Conservation (phyloP, 345 rosid genomes). For the Aquilaria yunnanensis region DNA sequence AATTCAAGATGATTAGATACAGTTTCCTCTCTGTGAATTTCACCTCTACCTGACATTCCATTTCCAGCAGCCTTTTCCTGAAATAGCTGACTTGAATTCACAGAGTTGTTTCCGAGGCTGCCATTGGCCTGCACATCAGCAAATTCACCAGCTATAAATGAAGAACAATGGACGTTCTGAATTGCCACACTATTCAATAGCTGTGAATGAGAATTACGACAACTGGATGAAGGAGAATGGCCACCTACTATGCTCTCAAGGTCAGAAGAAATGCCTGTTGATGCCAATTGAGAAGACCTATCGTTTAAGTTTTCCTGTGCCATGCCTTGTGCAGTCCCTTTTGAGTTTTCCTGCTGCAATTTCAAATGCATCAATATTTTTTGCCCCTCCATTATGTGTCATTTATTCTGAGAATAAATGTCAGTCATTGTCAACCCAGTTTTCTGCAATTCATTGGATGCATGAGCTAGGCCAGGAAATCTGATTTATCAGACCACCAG, state of each 20-base stretch:
- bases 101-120: conserved; percentile 9
- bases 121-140: conserved; percentile 21
- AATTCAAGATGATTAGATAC: conserved; percentile 1
- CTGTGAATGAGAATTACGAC: conserved; percentile 22
- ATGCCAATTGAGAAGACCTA: conserved; percentile 37
- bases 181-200: conserved; percentile 11
- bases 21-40: conserved; percentile 11
- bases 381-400: conserved; percentile 17
- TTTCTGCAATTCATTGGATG: too few species aligned
- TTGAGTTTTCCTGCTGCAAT: conserved; percentile 20
- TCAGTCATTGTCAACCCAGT: conserved; percentile 8
- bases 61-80: conserved; percentile 13
- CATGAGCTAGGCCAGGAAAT: too few species aligned
- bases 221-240: conserved; percentile 21
- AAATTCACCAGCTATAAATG: conserved; percentile 18
- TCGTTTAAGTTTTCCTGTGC: conserved; percentile 20
- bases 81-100: conserved; percentile 21
- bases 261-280: conserved; percentile 42
- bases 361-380: conserved; percentile 16
- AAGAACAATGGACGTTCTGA: conserved; percentile 20
- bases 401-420: conserved; percentile 45
- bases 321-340: conserved; percentile 10
- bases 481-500: neutral
- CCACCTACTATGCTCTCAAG: conserved; percentile 35
- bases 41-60: conserved; percentile 1